Evolutionary conservation across 805 yeast species (phyloP).

Genomic region (Nakazawaea siamensis): DNA sequence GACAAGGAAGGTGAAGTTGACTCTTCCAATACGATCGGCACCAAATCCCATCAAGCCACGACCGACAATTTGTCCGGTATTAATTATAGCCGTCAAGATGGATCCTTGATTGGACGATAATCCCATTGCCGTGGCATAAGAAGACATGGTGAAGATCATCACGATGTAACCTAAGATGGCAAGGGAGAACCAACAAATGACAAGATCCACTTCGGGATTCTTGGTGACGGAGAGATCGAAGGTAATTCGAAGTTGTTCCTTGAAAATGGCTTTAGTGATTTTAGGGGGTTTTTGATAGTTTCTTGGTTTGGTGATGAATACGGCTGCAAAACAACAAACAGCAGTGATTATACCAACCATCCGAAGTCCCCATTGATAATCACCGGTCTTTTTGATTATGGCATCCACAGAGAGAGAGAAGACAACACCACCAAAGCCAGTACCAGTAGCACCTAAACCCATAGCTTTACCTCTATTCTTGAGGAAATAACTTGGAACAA

Average conservation of each 20-base stretch:
- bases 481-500: conserved; percentile 48
- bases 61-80: conserved; percentile 39
- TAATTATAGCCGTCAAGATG: conserved; percentile 34
- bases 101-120: conserved; percentile 33
- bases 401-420: conserved; percentile 25
- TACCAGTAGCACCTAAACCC: conserved; percentile 29
- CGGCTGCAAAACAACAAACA: neutral
- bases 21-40: conserved; percentile 38
- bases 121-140: conserved; percentile 42
- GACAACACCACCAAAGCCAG: conserved; percentile 34
- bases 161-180: conserved; percentile 33
- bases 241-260: conserved; percentile 10
- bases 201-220: conserved; percentile 12
- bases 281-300: neutral
- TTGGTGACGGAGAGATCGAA: conserved; percentile 14
- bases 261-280: conserved; percentile 4
- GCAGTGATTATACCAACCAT: conserved; percentile 26
- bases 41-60: conserved; percentile 38
- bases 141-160: conserved; percentile 36
- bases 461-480: conserved; percentile 33
- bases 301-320: neutral
- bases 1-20: conserved; percentile 31
- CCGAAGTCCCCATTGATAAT: conserved; percentile 32
- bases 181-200: conserved; percentile 22
- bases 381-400: conserved; percentile 25